Percentiles rank a stretch among this genome's conserved stretches.
These are phyloP conservation scores for Aspergillus awamori DNA, from an alignment of 2,329 filamentous ascomycete genomes.

Conservation along the genomic window DNA sequence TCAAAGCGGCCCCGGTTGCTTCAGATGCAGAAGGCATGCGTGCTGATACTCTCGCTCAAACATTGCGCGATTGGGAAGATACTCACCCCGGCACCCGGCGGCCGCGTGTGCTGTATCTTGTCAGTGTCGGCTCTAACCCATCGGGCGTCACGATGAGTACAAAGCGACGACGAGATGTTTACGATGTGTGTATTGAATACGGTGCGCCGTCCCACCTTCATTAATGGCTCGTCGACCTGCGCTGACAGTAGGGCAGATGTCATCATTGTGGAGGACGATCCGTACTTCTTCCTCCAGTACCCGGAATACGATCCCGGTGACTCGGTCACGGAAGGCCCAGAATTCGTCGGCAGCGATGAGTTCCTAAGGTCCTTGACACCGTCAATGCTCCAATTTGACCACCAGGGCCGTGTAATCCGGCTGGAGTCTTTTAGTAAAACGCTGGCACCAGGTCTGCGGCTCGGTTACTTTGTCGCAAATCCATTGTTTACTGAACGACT, in stretches of 20 bases:
- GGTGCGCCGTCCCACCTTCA: not conserved
- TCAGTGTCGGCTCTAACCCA: not conserved
- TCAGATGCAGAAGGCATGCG: not conserved
- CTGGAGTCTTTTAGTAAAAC: not conserved
- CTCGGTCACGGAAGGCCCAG: not conserved
- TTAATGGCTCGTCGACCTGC: not conserved
- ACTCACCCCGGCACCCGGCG: not conserved
- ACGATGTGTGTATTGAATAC: not conserved
- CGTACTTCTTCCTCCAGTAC: not conserved
- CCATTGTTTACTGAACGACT: not conserved
- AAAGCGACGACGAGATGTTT: not conserved
- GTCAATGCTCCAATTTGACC: not conserved
- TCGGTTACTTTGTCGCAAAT: not conserved
- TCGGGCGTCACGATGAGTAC: not conserved
- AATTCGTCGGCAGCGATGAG: not conserved
- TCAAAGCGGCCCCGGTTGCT: not conserved
- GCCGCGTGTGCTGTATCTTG: not conserved
- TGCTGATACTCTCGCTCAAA: not conserved
- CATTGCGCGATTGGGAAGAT: not conserved
- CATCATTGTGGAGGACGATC: not conserved
- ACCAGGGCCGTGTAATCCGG: not conserved
- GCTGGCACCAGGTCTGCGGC: not conserved
- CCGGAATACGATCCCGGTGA: not conserved
- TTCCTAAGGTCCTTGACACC: not conserved
- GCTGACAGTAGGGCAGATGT: not conserved